Conservation (phyloP, 148 eudicot species). For the Rheum nobile region DNA sequence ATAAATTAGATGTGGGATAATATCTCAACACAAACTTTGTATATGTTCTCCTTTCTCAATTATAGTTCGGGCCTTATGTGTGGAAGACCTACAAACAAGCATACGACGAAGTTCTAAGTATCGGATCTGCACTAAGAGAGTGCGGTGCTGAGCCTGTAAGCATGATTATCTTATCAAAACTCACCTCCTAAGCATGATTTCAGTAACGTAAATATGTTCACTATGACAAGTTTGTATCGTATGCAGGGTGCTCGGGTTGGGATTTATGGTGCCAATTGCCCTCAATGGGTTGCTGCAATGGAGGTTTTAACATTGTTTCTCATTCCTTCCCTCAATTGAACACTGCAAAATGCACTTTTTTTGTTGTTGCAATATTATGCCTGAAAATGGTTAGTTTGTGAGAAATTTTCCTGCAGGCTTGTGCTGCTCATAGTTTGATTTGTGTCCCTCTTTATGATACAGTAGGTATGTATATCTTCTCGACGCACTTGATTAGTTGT, state of each 20-base stretch:
- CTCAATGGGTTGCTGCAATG: constrained; percentile 94
- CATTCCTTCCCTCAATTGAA: background rate
- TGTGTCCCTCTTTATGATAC: constrained; percentile 98
- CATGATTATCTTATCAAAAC: background rate
- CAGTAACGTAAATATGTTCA: background rate
- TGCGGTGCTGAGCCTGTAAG: constrained; percentile 85
- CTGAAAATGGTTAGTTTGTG: background rate
- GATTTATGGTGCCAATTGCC: constrained; percentile 87
- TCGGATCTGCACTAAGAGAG: constrained; percentile 70
- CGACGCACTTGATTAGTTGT: background rate
- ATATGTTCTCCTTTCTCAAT: background rate
- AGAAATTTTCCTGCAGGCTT: constrained; percentile 39
- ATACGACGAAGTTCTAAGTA: constrained; percentile 46
- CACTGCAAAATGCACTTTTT: background rate
- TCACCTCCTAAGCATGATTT: background rate
- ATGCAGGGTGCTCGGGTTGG: constrained; percentile 75
- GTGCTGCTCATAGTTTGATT: constrained; percentile 76
- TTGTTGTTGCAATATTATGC: background rate
- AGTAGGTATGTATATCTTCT: constrained; percentile 40
- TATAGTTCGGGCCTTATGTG: constrained; percentile 68
- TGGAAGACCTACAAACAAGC: constrained; percentile 91
- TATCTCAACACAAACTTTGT: too few relatives aligned
- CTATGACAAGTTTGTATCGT: background rate
- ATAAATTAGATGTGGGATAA: too few relatives aligned
- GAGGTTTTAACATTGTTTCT: constrained; percentile 38